Evolutionary conservation across 2,329 filamentous ascomycete species (phyloP).

Genomic region (Aspergillus novoparasiticus): DNA sequence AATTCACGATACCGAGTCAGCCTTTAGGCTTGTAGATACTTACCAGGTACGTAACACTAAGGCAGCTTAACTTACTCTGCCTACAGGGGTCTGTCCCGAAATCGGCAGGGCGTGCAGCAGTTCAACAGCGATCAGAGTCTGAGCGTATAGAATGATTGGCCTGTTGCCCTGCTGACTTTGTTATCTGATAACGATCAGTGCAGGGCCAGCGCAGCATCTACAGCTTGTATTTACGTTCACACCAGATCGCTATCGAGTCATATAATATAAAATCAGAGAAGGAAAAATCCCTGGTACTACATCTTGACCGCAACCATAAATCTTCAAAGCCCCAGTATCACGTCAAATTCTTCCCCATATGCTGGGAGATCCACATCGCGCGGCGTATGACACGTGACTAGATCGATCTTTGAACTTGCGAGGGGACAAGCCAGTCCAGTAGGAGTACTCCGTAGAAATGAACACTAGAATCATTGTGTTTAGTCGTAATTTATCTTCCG

Average conservation of each 20-base stretch:
- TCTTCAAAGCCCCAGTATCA: too few relatives aligned
- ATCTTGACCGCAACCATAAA: too few relatives aligned
- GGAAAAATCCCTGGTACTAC: too few relatives aligned
- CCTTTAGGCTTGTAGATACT: background rate
- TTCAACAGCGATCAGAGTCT: background rate
- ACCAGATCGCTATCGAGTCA: background rate
- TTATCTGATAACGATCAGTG: slow-evolving; percentile 6
- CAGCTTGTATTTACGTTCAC: background rate
- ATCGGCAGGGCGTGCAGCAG: background rate
- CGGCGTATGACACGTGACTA: background rate
- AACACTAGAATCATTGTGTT: background rate
- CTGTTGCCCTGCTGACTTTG: background rate
- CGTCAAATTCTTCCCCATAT: background rate
- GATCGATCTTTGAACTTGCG: background rate
- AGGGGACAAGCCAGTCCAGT: background rate
- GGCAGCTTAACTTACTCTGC: background rate
- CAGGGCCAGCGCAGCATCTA: background rate
- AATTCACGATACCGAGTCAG: slow-evolving; percentile 1
- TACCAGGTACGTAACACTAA: background rate
- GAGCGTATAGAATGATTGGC: background rate
- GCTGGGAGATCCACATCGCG: background rate
- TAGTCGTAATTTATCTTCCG: background rate
- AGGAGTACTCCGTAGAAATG: background rate
- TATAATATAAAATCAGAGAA: background rate
- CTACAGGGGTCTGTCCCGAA: background rate